Percentiles rank a stretch among this genome's conserved stretches.
These are phyloP conservation scores for Russula virescens DNA, from an alignment of 768 basidiomycete genomes.

Conservation along the genomic window DNA sequence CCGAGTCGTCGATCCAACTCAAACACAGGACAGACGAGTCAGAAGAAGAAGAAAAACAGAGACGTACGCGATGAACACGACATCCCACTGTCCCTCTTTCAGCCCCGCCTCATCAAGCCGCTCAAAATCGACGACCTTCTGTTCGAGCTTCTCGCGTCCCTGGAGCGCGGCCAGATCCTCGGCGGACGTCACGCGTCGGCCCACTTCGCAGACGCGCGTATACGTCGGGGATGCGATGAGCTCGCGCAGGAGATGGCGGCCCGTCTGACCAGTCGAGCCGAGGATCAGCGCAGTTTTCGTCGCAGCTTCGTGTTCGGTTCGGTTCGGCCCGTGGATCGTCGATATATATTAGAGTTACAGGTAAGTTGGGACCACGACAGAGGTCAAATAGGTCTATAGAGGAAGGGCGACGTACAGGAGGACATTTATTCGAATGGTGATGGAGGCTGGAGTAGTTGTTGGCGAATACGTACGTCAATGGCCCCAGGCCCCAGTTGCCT, in stretches of 20 bases:
- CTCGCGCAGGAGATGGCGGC: conserved; percentile 53
- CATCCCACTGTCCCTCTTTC: conserved; percentile 59
- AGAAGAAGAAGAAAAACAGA: too few relatives aligned
- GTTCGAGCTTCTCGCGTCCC: conserved; percentile 53
- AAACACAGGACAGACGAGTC: too few relatives aligned
- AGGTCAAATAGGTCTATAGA: too few relatives aligned
- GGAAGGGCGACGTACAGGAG: too few relatives aligned
- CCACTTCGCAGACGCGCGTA: conserved; percentile 61
- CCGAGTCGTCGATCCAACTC: too few relatives aligned
- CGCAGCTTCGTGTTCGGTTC: not conserved
- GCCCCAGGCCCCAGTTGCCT: too few relatives aligned
- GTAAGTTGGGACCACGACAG: not conserved
- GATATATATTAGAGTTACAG: not conserved
- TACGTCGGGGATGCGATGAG: conserved; percentile 54
- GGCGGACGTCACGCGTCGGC: conserved; percentile 50
- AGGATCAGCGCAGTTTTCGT: conserved; percentile 53
- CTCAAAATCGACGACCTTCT: conserved; percentile 66
- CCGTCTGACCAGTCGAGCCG: conserved; percentile 70
- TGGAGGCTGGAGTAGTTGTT: too few relatives aligned
- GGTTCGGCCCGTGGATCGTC: too few relatives aligned
- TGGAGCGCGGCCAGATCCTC: conserved; percentile 35
- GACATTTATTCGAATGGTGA: too few relatives aligned
- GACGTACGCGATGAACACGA: conserved; percentile 63
- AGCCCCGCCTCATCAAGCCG: conserved; percentile 48
- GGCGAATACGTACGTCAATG: too few relatives aligned